phyloP scores from a whole-genome alignment of 139 green algal genomes.

The Chlamydomonas applanata region DNA sequence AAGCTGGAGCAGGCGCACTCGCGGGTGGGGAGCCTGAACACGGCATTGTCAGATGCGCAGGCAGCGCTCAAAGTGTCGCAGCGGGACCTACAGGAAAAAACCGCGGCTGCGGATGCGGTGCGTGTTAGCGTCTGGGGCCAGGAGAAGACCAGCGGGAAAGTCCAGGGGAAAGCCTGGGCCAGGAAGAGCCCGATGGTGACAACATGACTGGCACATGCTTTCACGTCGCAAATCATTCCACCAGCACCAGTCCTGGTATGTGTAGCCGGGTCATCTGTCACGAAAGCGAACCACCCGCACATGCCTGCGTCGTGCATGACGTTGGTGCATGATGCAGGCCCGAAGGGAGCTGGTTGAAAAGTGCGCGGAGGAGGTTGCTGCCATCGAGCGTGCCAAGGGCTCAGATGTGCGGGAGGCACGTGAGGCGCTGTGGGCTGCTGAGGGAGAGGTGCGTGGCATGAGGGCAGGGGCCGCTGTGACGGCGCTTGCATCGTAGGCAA shows the following conservation, averaged over 20 bases:
- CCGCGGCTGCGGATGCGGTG: background rate
- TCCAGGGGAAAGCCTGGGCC: no score
- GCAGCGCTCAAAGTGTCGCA: conserved; percentile 22
- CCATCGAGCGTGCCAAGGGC: background rate
- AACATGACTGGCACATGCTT: no score
- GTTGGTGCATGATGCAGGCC: background rate
- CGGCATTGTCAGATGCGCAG: conserved; percentile 18
- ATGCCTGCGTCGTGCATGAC: no score
- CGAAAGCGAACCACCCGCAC: no score
- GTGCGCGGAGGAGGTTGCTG: background rate
- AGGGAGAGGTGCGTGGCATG: conserved; percentile 17
- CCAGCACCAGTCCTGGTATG: no score
- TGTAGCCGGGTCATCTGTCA: no score
- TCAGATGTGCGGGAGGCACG: background rate
- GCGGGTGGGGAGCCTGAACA: conserved; percentile 5
- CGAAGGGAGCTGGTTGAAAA: background rate
- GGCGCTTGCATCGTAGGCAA: no score
- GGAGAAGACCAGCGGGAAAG: no score
- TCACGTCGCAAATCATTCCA: no score
- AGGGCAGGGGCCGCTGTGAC: no score
- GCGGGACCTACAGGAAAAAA: conserved; percentile 31
- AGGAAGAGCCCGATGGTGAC: no score
- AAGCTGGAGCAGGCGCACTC: conserved; percentile 30
- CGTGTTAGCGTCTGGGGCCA: background rate
- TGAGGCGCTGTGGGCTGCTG: conserved; percentile 3